Percentiles rank a stretch among this genome's conserved stretches.
Evolutionary conservation across 1,139 yeast genomes (phyloP).

Genomic region (Trichomonascaceae sp.): DNA sequence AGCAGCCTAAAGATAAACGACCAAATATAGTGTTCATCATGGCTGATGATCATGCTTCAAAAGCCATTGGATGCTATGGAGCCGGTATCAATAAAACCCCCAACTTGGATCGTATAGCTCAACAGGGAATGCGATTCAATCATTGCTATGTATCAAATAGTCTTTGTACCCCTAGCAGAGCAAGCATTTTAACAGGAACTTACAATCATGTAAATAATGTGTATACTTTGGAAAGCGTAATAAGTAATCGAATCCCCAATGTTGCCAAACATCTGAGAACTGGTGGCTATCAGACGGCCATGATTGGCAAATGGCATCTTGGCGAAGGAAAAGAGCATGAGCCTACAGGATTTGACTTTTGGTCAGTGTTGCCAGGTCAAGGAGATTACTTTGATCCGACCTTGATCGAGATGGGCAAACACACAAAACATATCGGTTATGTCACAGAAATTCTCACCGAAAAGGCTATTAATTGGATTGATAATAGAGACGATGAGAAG

Average conservation of each 20-base stretch:
- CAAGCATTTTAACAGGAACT: conserved; percentile 11
- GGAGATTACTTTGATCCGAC: conserved; percentile 34
- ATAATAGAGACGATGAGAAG: conserved; percentile 40
- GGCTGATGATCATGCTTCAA: conserved; percentile 13
- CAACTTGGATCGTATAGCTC: conserved; percentile 10
- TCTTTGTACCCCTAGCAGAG: conserved; percentile 12
- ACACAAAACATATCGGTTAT: conserved; percentile 32
- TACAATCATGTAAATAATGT: conserved; percentile 16
- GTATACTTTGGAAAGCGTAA: conserved; percentile 34
- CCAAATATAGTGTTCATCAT: conserved; percentile 12
- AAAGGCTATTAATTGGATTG: conserved; percentile 34
- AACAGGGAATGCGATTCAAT: conserved; percentile 10
- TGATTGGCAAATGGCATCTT: conserved; percentile 56
- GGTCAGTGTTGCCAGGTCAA: conserved; percentile 50
- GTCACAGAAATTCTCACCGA: conserved; percentile 12
- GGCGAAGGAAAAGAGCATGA: conserved; percentile 46
- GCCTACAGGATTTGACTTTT: conserved; percentile 49
- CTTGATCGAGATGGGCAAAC: conserved; percentile 9
- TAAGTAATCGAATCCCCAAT: conserved; percentile 48
- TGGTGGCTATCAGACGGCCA: conserved; percentile 46
- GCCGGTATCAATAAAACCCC: conserved; percentile 10
- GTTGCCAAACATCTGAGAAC: conserved; percentile 44
- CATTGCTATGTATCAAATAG: conserved; percentile 12
- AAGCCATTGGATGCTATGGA: conserved; percentile 12
- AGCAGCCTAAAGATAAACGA: neutral